Evolutionary conservation across 2,329 filamentous ascomycete genomes (phyloP).

Genomic region (Pleurostoma richardsiae): DNA sequence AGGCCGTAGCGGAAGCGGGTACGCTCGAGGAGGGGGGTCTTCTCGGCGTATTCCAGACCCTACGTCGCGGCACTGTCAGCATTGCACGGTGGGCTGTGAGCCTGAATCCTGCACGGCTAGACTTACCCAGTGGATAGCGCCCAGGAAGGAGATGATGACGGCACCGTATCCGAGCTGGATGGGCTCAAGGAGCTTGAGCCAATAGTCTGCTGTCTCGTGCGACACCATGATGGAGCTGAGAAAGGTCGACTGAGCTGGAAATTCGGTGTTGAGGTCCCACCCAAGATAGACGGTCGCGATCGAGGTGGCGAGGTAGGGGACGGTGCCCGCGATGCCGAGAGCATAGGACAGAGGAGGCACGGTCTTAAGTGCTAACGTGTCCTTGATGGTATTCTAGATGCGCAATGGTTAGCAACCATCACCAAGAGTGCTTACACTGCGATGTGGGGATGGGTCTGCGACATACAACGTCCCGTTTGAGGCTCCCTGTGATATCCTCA

Average conservation of each 20-base stretch:
- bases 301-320: conserved; percentile 84
- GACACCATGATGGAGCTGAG: conserved; percentile 63
- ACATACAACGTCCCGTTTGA: conserved; percentile 53
- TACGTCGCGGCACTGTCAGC: conserved; percentile 5
- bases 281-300: conserved; percentile 76
- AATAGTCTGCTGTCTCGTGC: conserved; percentile 64
- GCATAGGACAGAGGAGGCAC: conserved; percentile 65
- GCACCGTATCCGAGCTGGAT: conserved; percentile 89
- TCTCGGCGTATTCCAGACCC: conserved; percentile 78
- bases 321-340: conserved; percentile 70
- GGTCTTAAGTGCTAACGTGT: conserved; percentile 59
- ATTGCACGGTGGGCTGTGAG: too few relatives aligned
- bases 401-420: too few relatives aligned
- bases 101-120: too few relatives aligned
- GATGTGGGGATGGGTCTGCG: background rate
- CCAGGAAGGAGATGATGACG: conserved; percentile 88
- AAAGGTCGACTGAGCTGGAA: conserved; percentile 53
- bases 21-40: conserved; percentile 52
- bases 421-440: background rate
- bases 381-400: conserved; percentile 56
- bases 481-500: conserved; percentile 22
- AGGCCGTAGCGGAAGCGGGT: conserved; percentile 79
- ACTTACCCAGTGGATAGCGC: conserved; percentile 78
- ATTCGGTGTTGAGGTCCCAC: conserved; percentile 72
- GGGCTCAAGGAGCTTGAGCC: conserved; percentile 74